Conservation (phyloP, 2,329 filamentous ascomycete species). For the Hypoxylon sp. region DNA sequence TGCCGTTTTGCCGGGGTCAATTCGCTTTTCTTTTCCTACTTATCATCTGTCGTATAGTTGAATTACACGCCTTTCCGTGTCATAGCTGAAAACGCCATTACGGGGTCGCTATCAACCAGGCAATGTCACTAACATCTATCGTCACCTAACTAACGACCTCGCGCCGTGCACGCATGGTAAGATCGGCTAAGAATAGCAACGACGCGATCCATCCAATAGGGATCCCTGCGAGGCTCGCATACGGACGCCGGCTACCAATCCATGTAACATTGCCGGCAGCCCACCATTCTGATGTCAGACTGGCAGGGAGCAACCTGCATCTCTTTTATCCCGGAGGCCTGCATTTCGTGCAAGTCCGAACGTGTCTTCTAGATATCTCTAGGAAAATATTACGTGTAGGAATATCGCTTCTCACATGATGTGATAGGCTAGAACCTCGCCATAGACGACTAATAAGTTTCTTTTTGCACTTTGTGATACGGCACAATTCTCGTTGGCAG, state of each 20-base stretch:
- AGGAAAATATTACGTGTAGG: constrained; percentile 19
- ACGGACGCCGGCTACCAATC: constrained; percentile 36
- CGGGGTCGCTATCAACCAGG: constrained; percentile 9
- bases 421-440: constrained; percentile 21
- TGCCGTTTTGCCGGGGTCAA: background rate
- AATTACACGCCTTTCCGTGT: constrained; percentile 5
- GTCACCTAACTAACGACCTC: constrained; percentile 37
- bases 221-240: constrained; percentile 36
- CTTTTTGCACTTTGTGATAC: constrained; percentile 9
- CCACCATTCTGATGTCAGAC: constrained; percentile 48
- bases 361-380: constrained; percentile 13
- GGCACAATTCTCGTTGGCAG: constrained; percentile 19
- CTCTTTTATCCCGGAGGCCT: constrained; percentile 37
- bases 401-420: constrained; percentile 20
- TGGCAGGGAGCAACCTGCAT: constrained; percentile 40
- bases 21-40: background rate
- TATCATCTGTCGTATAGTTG: constrained; percentile 10
- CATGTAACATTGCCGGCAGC: constrained; percentile 40
- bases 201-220: constrained; percentile 34
- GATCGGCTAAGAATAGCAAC: constrained; percentile 43
- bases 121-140: constrained; percentile 26
- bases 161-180: constrained; percentile 19
- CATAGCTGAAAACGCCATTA: constrained; percentile 13
- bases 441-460: constrained; percentile 13
- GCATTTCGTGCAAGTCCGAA: constrained; percentile 39